A percentile compares a stretch with the other conserved stretches of the same genome.
phyloP scores from a whole-genome alignment of 192 early-diverging fungal species.

The Phlyctochytrium bullatum region DNA sequence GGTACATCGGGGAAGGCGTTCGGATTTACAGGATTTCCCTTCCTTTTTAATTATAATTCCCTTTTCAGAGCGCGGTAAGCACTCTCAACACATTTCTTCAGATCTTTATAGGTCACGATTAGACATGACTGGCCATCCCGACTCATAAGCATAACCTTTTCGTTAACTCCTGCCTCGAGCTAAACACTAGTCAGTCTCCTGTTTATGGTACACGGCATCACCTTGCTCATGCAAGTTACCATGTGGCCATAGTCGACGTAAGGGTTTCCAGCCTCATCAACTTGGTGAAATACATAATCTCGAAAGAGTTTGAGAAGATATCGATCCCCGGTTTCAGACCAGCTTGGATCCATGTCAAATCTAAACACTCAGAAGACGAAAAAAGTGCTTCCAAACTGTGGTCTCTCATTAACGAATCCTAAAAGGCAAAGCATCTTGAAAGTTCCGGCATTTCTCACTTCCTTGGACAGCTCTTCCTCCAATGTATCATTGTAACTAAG shows the following conservation, averaged over 20 bases:
- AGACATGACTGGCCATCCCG: slow-evolving; percentile 96
- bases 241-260: slow-evolving; percentile 92
- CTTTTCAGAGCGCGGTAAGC: not conserved
- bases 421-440: slow-evolving; percentile 87
- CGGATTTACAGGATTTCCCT: not conserved
- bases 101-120: slow-evolving; percentile 92
- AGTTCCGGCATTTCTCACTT: slow-evolving; percentile 90
- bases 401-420: slow-evolving; percentile 89
- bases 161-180: slow-evolving; percentile 92
- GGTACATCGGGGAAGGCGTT: not conserved
- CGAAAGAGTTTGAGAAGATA: slow-evolving; percentile 97
- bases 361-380: slow-evolving; percentile 28
- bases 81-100: slow-evolving; percentile 84
- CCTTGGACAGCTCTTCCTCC: slow-evolving; percentile 72
- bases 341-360: slow-evolving; percentile 85
- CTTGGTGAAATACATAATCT: slow-evolving; percentile 97
- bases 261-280: slow-evolving; percentile 75
- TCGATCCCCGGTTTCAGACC: slow-evolving; percentile 97
- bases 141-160: slow-evolving; percentile 93
- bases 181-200: slow-evolving; percentile 16
- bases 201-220: slow-evolving; percentile 30
- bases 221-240: slow-evolving; percentile 92
- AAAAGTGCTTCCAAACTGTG: slow-evolving; percentile 56
- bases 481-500: slow-evolving; percentile 74
- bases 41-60: not conserved